A percentile compares a stretch with the other conserved stretches of the same genome.
These are phyloP conservation scores for Leccinum pachyderme DNA, from an alignment of 1,284 basidiomycete genomes.

Conservation along the genomic window DNA sequence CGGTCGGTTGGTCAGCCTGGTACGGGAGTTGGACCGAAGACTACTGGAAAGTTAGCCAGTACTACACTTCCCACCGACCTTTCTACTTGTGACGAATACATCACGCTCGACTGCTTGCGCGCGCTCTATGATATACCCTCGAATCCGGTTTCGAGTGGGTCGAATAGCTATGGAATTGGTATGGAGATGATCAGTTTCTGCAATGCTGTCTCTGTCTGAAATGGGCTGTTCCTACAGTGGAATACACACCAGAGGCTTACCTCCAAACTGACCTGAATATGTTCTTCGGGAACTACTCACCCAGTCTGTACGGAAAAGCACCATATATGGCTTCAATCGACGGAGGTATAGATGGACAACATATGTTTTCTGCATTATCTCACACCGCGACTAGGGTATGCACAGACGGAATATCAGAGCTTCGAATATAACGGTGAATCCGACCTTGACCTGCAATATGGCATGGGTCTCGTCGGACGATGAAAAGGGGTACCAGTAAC, in stretches of 20 bases:
- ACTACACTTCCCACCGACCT: constrained; percentile 7
- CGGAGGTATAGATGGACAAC: constrained; percentile 17
- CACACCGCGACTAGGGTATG: constrained; percentile 27
- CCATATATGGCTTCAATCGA: constrained; percentile 29
- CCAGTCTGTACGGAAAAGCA: constrained; percentile 10
- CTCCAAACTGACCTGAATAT: constrained; percentile 43
- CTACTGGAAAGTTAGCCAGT: constrained; percentile 11
- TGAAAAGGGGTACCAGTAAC: constrained; percentile 14
- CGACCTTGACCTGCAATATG: constrained; percentile 50
- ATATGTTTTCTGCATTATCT: background rate
- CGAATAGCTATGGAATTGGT: constrained; percentile 39
- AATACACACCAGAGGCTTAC: constrained; percentile 36
- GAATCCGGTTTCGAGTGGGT: constrained; percentile 22
- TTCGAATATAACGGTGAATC: constrained; percentile 47
- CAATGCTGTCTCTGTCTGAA: background rate
- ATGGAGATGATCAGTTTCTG: background rate
- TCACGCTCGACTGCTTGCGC: constrained; percentile 38
- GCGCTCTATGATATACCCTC: constrained; percentile 35
- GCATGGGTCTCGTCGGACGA: constrained; percentile 38
- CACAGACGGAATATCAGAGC: constrained; percentile 35
- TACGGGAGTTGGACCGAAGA: constrained; percentile 20
- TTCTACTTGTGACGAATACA: constrained; percentile 35
- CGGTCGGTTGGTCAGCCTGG: constrained; percentile 14
- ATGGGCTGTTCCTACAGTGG: constrained; percentile 16
- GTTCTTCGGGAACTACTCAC: constrained; percentile 39